Base-by-base conservation (phyloP, 768 basidiomycete species). In the Pulveroboletus sp. region DNA sequence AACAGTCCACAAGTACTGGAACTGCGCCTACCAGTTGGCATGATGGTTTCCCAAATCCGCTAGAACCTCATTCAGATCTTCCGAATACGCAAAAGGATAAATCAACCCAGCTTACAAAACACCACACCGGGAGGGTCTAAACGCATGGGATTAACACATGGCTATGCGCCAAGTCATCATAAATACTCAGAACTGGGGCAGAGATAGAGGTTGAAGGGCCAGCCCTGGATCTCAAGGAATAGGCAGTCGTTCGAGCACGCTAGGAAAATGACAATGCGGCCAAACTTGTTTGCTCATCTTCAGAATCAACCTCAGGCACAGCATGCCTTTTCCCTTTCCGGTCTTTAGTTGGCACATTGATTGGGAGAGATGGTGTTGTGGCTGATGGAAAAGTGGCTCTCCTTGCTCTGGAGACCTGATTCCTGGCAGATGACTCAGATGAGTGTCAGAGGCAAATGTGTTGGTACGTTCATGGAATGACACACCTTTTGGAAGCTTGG, bases 291-390 rank as follows among this genome's bases (percentile, higher is more conserved):
- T 75, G 71, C 66, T 90, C 87, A 65, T 86, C 82, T 69, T 87
- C 86, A 37, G 81, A 81, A 56, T 69, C 70, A 29, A 73, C 69
- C 70, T 91, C 87, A 40, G 86, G 85, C 27, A 76, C 80, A 33
- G 90, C 92, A 60, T 90, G 87, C 73, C 94, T 95, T 82, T 97
- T 97, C 50, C 92, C 94, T 71, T 94, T 94, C 56, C 70, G 69
- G 71, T 91, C 89, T 62, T 77, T 77, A 3, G 72, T 57, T 41
- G 85, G 80, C 76, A 91, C 90, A 82, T 83, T 84, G 69, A 90
- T 91, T 49, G 70, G 79, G 72, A 70, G 79, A 67, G 58, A 77
- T 64, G 56, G 72, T 41, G 60, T 73, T 60, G 53, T 71, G 45
- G 58, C 16, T 55, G 61, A 66, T 53, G 61, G 71, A 69, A 72